Evolutionary conservation across 768 basidiomycete species (phyloP).

Genomic region (Leucocoprinus sp.): DNA sequence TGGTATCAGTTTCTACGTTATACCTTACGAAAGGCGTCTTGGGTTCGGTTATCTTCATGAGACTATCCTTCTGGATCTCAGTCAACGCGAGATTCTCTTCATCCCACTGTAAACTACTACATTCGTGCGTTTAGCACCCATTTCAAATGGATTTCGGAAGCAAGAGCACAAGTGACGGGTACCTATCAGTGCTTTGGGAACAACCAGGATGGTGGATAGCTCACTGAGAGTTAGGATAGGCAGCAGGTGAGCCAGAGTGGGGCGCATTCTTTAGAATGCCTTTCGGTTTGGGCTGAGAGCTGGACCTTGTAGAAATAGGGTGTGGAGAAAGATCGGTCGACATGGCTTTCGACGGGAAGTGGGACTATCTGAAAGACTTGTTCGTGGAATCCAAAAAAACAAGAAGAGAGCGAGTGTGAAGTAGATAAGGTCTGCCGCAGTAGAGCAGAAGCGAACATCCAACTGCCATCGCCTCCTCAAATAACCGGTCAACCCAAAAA

Average conservation of each 20-base stretch:
- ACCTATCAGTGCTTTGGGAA: constrained; percentile 3
- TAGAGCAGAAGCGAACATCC: too few species aligned
- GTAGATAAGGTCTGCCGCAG: background rate
- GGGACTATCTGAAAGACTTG: background rate
- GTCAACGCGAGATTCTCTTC: constrained; percentile 89
- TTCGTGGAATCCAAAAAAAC: background rate
- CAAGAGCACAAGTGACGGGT: background rate
- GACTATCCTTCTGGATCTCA: constrained; percentile 88
- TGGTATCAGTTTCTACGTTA: constrained; percentile 75
- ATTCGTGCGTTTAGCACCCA: constrained; percentile 5
- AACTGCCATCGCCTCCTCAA: too few species aligned
- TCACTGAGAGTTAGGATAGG: constrained; percentile 38
- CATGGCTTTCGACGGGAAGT: constrained; percentile 13
- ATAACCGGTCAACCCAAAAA: constrained; percentile 1
- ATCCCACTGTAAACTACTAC: constrained; percentile 83
- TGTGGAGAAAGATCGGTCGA: constrained; percentile 18
- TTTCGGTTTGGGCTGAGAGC: constrained; percentile 68
- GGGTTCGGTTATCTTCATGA: constrained; percentile 98
- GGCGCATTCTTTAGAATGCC: constrained; percentile 85
- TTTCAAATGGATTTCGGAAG: background rate
- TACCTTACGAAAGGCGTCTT: constrained; percentile 96
- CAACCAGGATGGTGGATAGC: constrained; percentile 16
- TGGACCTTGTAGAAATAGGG: constrained; percentile 45
- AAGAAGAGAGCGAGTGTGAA: background rate
- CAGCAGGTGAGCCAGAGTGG: constrained; percentile 25